These are phyloP conservation scores for Platanthera zijinensis DNA, from an alignment of 106 monocot genomes.

Conservation along the genomic window DNA sequence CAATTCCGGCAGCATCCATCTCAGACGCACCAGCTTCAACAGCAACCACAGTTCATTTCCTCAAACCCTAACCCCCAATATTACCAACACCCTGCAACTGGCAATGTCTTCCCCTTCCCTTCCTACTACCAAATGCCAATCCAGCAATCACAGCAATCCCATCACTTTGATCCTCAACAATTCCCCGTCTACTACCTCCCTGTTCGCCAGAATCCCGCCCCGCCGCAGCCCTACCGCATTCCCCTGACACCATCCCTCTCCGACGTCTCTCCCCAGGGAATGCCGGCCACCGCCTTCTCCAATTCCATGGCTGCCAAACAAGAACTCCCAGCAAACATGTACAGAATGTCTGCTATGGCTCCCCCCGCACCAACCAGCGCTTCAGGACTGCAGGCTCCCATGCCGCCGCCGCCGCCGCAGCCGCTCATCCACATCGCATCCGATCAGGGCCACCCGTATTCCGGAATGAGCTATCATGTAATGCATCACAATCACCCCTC, in stretches of 20 bases:
- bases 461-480: slow-evolving; percentile 47
- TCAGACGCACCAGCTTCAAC: slow-evolving; percentile 13
- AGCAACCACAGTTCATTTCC: slow-evolving; percentile 46
- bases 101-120: slow-evolving; percentile 31
- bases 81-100: slow-evolving; percentile 39
- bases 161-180: slow-evolving; percentile 16
- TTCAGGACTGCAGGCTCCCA: slow-evolving; percentile 3
- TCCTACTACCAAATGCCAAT: slow-evolving; percentile 45
- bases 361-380: slow-evolving; percentile 4
- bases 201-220: slow-evolving; percentile 23
- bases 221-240: slow-evolving; percentile 20
- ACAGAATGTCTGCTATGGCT: slow-evolving; percentile 26
- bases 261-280: slow-evolving; percentile 13
- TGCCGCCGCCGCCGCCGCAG: neutral
- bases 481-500: slow-evolving; percentile 46
- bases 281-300: slow-evolving; percentile 12
- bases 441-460: slow-evolving; percentile 22
- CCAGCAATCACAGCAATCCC: slow-evolving; percentile 30
- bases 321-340: slow-evolving; percentile 33
- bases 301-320: slow-evolving; percentile 22
- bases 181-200: slow-evolving; percentile 65
- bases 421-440: slow-evolving; percentile 24
- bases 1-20: slow-evolving; percentile 18
- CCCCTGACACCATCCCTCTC: slow-evolving; percentile 14
- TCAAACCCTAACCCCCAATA: slow-evolving; percentile 32